Evolutionary conservation across 2,329 filamentous ascomycete genomes (phyloP).

Genomic region (Cladosporium halotolerans): DNA sequence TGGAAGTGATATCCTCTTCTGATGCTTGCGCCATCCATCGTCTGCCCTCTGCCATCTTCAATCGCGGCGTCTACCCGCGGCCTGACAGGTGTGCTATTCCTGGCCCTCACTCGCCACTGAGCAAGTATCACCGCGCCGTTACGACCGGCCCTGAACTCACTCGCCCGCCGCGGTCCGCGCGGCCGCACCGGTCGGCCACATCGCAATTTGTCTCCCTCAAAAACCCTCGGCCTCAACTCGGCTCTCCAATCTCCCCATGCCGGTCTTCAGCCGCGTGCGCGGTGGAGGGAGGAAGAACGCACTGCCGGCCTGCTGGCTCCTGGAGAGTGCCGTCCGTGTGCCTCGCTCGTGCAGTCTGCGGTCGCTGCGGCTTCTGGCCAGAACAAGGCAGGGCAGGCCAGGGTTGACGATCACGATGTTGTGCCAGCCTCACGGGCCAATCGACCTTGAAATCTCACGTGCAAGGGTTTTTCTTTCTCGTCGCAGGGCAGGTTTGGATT

Average conservation of each 20-base stretch:
- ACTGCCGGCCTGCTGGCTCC: neutral
- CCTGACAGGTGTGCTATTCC: neutral
- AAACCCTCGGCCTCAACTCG: neutral
- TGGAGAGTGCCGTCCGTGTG: neutral
- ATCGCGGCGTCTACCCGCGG: too few relatives aligned
- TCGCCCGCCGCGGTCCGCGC: conserved; percentile 1
- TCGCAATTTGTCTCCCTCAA: conserved; percentile 1
- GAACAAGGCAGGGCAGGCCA: neutral
- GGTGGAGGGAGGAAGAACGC: neutral
- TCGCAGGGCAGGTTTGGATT: neutral
- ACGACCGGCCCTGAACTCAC: conserved; percentile 2
- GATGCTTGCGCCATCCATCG: neutral
- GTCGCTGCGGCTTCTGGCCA: neutral
- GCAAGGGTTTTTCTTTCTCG: neutral
- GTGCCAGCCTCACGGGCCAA: conserved; percentile 1
- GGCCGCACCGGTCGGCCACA: neutral
- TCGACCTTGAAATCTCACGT: neutral
- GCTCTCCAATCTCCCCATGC: neutral
- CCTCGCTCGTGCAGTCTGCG: neutral
- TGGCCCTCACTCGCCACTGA: neutral
- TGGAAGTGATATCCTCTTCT: neutral
- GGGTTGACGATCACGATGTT: conserved; percentile 2
- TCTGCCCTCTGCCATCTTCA: too few relatives aligned
- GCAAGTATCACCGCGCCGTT: conserved; percentile 10
- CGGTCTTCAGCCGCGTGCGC: neutral